phyloP scores from a whole-genome alignment of 169 alveolate genomes.

The Plasmodium gonderi region DNA sequence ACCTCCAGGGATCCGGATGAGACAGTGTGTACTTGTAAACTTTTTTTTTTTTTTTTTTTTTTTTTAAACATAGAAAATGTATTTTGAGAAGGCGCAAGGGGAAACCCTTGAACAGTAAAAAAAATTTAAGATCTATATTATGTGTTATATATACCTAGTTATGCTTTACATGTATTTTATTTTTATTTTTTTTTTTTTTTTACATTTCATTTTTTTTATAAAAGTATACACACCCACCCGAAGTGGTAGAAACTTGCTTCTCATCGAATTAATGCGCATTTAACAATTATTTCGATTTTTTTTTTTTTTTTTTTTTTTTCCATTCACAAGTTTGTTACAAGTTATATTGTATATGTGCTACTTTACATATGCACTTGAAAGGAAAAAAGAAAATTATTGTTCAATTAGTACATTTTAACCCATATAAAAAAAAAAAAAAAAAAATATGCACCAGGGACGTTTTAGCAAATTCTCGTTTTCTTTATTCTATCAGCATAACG shows the following conservation, averaged over 20 bases:
- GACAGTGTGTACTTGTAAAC: background rate
- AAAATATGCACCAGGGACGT: background rate
- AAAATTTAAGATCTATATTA: background rate
- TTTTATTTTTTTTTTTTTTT: background rate
- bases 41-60: too few relatives aligned
- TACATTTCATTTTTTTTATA: background rate
- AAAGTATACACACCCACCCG: too few relatives aligned
- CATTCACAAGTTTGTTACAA: background rate
- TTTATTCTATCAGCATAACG: too few relatives aligned
- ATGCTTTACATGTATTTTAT: background rate
- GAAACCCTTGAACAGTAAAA: background rate
- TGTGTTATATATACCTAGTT: background rate
- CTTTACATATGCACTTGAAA: background rate
- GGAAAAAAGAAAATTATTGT: background rate
- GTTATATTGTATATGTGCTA: background rate
- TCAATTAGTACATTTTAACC: background rate
- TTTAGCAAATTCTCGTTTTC: too few relatives aligned
- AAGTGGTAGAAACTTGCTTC: background rate
- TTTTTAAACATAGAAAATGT: too few relatives aligned
- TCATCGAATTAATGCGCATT: too few relatives aligned
- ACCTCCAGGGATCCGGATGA: constrained; percentile 6
- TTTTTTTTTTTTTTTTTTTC: background rate
- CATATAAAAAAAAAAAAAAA: background rate
- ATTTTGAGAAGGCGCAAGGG: too few relatives aligned
- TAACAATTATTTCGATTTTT: background rate